Evolutionary conservation across 345 rosid species (phyloP), one percentile per base, ranked within the genome.

Genomic region (Angophora floribunda): DNA sequence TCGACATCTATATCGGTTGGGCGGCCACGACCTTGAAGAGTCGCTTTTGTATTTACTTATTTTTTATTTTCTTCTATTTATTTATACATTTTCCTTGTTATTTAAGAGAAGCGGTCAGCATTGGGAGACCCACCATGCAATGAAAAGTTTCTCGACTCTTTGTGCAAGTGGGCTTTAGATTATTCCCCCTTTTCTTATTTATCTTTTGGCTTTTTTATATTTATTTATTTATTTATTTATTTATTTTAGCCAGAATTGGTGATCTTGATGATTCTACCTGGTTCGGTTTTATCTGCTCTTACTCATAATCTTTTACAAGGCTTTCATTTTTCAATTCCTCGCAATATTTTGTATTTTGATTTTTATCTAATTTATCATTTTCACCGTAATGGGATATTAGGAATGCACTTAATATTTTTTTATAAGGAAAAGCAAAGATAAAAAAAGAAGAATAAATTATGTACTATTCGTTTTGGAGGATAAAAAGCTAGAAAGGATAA

Each of bases 361-460:
- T 70, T 2, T 70, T 70, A 70, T 36, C 7, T 9, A 0, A 63
- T 63, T 15, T 0, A 9, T 63, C 36, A 0, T 63, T n/a, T 14
- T 63, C 19, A 14, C 7, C 0, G 19, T 14, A 63, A n/a, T 0
- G 9, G 17, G 75, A 13, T n/a, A 63, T n/a, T 36, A 1, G 0
- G 30, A 13, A 1, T 32, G 0, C 15, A n/a, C 0, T 13, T n/a
- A 3, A 30, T 63, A 14, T 17, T 0, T 63, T 36, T n/a, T n/a
- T 30, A 61, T 12, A 61, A 61, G 30, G 28, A 61, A 61, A 61
- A 2, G 67, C 11, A 61, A 61, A 28, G 30, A 32, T 0, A 0
- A 28, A 59, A 28, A 28, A 0, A 61, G 67, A 28, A 28, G 2
- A 28, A 5, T 28, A 28, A 61, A 26, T 61, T 61, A 26, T 59